Percentiles rank a stretch among this genome's conserved stretches.
These are phyloP conservation scores for Alternaria sp. DNA, from an alignment of 2,329 filamentous ascomycete genomes.

Conservation along the genomic window DNA sequence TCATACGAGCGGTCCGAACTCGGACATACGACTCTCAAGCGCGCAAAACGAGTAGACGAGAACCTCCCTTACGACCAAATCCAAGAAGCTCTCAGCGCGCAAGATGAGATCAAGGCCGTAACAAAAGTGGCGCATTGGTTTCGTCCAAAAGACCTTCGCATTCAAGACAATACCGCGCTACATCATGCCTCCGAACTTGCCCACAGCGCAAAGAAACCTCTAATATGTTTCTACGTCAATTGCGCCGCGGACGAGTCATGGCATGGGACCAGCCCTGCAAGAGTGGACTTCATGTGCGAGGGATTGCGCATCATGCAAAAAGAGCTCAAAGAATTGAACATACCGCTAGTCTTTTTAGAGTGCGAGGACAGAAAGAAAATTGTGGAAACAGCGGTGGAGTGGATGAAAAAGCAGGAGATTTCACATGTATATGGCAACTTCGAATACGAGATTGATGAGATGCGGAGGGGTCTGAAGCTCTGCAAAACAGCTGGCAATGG, in stretches of 20 bases:
- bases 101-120: slow-evolving; percentile 50
- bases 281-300: slow-evolving; percentile 60
- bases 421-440: slow-evolving; percentile 60
- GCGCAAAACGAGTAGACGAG: slow-evolving; percentile 60
- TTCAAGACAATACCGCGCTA: slow-evolving; percentile 60
- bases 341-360: slow-evolving; percentile 59
- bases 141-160: slow-evolving; percentile 60
- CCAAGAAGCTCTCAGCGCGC: slow-evolving; percentile 51
- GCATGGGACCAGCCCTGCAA: slow-evolving; percentile 60
- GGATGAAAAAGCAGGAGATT: slow-evolving; percentile 56
- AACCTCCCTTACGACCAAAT: slow-evolving; percentile 57
- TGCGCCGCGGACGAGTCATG: slow-evolving; percentile 60
- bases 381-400: slow-evolving; percentile 53
- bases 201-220: slow-evolving; percentile 53
- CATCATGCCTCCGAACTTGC: slow-evolving; percentile 58
- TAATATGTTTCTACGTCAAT: slow-evolving; percentile 59
- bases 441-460: slow-evolving; percentile 58
- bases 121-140: slow-evolving; percentile 62
- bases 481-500: slow-evolving; percentile 49
- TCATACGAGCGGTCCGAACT: slow-evolving; percentile 46
- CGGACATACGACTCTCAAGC: slow-evolving; percentile 58
- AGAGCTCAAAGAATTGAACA: slow-evolving; percentile 58
- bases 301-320: slow-evolving; percentile 56
- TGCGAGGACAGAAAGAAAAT: slow-evolving; percentile 56
- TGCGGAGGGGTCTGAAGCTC: slow-evolving; percentile 57